Evolutionary conservation across 495 filamentous ascomycete genomes (phyloP), one percentile per base, ranked within the genome.

Genomic region (Neurospora sp.): DNA sequence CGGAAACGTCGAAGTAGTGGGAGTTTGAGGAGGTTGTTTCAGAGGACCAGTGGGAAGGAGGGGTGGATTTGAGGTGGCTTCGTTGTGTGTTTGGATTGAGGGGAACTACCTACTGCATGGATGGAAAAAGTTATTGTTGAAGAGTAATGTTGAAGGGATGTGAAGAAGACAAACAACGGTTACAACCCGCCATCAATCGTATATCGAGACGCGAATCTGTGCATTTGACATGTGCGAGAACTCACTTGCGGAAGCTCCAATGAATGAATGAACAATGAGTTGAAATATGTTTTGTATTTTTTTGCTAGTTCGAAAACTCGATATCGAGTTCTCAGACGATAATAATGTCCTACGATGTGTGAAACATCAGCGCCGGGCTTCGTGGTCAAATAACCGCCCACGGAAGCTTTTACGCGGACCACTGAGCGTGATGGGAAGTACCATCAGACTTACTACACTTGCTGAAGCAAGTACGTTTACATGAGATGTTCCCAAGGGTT

Each of bases 401-500:
- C 53, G 53, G 14, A 65, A 65, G 53, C 53, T 35, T 65, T 7
- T 31, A 65, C 53, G 53, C 53, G 27, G 14, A 65, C 53, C 22
- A 35, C 10, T 31, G 53, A 65, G 12, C 14, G 27, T 65, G 27
- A 61, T 31, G 45, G 20, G 45, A 59, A 59, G 47, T 59, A 27
- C 20, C 47, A 65, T 44, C 39, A 31, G 18, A 20, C 68, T 53
- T 40, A 38, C 39, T 12, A 27, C 68, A 40, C 68, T 69, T 69
- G 35, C 27, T 31, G 18, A 42, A 9, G 14, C 35, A 42, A 18
- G 69, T 12, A 8, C 39, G 42, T n/a, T 47, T 45, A 45, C 27
- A 47, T 39, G 37, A 39, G 4, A 76, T 81, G 78, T 81, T 72
- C 80, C 88, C 86, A 89, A 85, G 84, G 78, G 86, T 91, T 92